Evolutionary conservation across 768 basidiomycete genomes (phyloP).

Genomic region (Boletus reticulatus): DNA sequence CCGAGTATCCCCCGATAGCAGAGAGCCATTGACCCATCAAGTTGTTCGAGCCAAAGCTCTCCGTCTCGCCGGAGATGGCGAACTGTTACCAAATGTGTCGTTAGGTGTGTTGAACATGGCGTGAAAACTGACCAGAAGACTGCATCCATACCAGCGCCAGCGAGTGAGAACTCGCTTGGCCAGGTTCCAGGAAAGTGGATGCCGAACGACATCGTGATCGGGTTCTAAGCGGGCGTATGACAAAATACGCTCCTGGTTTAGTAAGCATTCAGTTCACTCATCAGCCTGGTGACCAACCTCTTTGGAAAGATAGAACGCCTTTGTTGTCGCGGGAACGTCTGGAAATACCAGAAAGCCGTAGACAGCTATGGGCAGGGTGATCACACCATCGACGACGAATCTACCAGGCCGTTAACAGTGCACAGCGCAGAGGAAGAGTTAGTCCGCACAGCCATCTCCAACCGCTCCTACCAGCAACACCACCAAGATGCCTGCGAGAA

Average conservation of each 20-base stretch:
- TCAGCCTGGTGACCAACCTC: conserved; percentile 39
- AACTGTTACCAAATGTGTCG: conserved; percentile 40
- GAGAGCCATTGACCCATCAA: conserved; percentile 74
- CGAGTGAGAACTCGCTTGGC: conserved; percentile 48
- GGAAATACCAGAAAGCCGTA: conserved; percentile 76
- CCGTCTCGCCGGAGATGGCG: conserved; percentile 63
- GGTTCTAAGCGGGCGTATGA: conserved; percentile 46
- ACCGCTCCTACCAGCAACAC: conserved; percentile 51
- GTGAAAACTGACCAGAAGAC: conserved; percentile 47
- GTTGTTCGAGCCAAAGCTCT: conserved; percentile 68
- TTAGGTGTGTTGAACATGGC: background rate
- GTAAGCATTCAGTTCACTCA: background rate
- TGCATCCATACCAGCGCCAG: conserved; percentile 72
- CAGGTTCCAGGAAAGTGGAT: conserved; percentile 46
- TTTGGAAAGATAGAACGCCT: conserved; percentile 59
- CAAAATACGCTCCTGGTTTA: conserved; percentile 50
- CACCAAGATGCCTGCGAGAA: conserved; percentile 45
- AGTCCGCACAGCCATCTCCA: conserved; percentile 61
- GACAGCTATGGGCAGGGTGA: conserved; percentile 67
- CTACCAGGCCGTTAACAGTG: conserved; percentile 26
- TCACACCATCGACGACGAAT: conserved; percentile 69
- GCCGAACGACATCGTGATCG: conserved; percentile 40
- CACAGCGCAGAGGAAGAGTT: background rate
- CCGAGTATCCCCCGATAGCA: conserved; percentile 56
- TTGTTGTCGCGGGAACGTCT: conserved; percentile 62